These are phyloP conservation scores for Ambrosia hybrid DNA, from an alignment of 140 eudicot genomes.

Conservation along the genomic window DNA sequence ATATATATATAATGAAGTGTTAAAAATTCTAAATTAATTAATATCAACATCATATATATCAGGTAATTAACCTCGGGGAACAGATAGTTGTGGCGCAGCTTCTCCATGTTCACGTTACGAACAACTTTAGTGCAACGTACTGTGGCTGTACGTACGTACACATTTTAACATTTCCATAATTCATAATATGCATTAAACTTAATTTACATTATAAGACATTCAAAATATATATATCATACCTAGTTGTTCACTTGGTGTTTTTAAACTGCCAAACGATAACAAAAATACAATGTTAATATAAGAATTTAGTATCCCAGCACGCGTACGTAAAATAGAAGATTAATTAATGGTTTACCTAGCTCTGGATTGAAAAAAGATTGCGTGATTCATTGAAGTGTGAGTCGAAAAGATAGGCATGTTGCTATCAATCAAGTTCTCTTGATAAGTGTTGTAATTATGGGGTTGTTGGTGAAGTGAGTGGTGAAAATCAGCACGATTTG, in stretches of 20 bases:
- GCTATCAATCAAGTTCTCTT: slow-evolving; percentile 1
- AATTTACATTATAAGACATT: neutral
- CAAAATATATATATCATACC: slow-evolving; percentile 32
- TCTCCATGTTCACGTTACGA: slow-evolving; percentile 66
- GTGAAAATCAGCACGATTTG: slow-evolving; percentile 18
- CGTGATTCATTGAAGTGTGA: slow-evolving; percentile 30
- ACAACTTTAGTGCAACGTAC: slow-evolving; percentile 57
- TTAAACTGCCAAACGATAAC: slow-evolving; percentile 42
- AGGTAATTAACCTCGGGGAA: slow-evolving; percentile 63
- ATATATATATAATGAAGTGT: slow-evolving; percentile 23
- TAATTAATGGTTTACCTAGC: slow-evolving; percentile 37
- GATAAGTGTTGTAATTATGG: neutral
- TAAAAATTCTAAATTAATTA: slow-evolving; percentile 10
- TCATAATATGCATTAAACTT: neutral
- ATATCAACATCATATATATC: neutral
- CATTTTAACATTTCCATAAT: slow-evolving; percentile 2
- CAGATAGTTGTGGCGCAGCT: slow-evolving; percentile 55
- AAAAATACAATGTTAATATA: slow-evolving; percentile 25
- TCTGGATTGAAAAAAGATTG: slow-evolving; percentile 43
- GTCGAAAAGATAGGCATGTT: slow-evolving; percentile 43
- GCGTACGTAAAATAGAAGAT: neutral
- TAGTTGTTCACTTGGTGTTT: slow-evolving; percentile 38
- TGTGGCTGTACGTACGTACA: slow-evolving; percentile 25
- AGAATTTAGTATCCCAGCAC: neutral
- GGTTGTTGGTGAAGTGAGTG: slow-evolving; percentile 33